Evolutionary conservation across 257 asterid species (phyloP), one percentile per base, ranked within the genome.

Genomic region (Eucommia ulmoides): DNA sequence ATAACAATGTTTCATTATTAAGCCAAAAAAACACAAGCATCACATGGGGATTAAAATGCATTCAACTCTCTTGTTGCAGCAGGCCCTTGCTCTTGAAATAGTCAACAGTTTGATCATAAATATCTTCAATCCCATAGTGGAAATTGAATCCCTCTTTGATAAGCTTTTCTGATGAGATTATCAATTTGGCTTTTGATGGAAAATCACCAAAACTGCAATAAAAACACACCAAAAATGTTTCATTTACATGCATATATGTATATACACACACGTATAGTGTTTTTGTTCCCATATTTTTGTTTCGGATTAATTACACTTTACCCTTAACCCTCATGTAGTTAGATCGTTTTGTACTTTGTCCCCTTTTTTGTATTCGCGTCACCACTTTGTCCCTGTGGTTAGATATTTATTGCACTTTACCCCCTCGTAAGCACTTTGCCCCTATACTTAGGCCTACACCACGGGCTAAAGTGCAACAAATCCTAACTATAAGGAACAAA

Each of bases 51-150:
- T n/a, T n/a, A n/a, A n/a, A n/a, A n/a, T n/a, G 38, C 38, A 8
- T 12, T 65, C 59, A 54, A 49, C 47, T 41, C 57, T 53, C 29
- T n/a, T n/a, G n/a, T n/a, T n/a, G n/a, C 7, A 61, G 52, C 22
- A 56, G 19, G 3, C 69, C 68, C 25, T 29, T 67, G 17, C 54
- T 58, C 53, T 61, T 62, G 14, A 56, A 33, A 20, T 22, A 48
- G 14, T 55, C 73, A 2, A 56, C 26, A 14, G 55, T 17, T 23
- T 62, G 65, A 42, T 67, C 73, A 42, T 67, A 67, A 18, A 61
- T 67, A 45, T 62, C 69, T 56, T 67, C 73, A 51, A 67, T 56
- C 24, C 69, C 68, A 48, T 67, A 38, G 60, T 52, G 53, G 14
- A 67, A 64, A 7, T 41, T 64, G 60, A 64, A 64, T 23, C 69